Evolutionary conservation across 1,139 yeast species (phyloP).

Genomic region (Pichia sp.): DNA sequence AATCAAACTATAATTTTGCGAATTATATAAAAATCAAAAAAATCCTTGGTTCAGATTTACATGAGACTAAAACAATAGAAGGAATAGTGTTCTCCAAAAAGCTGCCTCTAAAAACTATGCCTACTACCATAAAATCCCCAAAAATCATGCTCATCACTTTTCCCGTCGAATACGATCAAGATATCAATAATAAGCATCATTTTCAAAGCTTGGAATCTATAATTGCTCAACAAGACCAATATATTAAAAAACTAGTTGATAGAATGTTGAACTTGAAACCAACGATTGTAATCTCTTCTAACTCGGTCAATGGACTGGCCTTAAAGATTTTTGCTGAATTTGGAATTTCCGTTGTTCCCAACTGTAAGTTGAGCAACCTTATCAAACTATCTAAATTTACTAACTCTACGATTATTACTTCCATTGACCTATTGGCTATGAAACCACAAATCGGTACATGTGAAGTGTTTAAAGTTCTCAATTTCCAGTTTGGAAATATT

Average conservation of each 20-base stretch:
- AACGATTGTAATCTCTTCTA: constrained; percentile 73
- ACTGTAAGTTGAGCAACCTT: constrained; percentile 78
- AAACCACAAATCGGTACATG: constrained; percentile 70
- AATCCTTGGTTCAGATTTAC: constrained; percentile 58
- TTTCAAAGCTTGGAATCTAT: constrained; percentile 44
- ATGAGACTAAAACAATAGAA: constrained; percentile 59
- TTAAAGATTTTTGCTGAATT: constrained; percentile 65
- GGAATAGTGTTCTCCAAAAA: constrained; percentile 86
- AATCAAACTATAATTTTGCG: constrained; percentile 75
- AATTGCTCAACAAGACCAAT: constrained; percentile 84
- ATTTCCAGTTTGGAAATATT: constrained; percentile 50
- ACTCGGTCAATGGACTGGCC: constrained; percentile 81
- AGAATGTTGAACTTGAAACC: constrained; percentile 76
- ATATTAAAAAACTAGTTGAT: constrained; percentile 73
- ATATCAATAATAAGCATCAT: constrained; percentile 25
- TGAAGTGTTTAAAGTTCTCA: constrained; percentile 62
- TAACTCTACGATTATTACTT: constrained; percentile 70
- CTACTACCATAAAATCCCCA: constrained; percentile 57
- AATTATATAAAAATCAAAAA: constrained; percentile 85
- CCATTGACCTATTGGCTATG: constrained; percentile 59
- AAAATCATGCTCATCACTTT: constrained; percentile 79
- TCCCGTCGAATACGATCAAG: constrained; percentile 82
- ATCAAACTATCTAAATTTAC: constrained; percentile 78
- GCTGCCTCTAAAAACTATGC: constrained; percentile 80
- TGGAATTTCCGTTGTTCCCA: constrained; percentile 72